phyloP scores from a whole-genome alignment of 257 asterid genomes.

The Petrea volubilis region DNA sequence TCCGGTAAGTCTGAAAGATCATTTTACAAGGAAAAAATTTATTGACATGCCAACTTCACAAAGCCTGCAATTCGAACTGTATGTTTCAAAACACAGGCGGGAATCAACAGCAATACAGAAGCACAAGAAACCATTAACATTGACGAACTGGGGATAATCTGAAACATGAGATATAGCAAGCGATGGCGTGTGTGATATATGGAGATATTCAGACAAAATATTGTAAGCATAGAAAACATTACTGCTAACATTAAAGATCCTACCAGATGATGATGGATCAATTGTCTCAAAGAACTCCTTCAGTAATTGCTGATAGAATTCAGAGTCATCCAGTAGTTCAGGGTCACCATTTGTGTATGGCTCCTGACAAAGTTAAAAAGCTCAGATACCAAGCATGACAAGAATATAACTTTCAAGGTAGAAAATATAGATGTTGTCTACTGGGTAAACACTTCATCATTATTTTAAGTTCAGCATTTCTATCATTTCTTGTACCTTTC shows the following conservation, averaged over 20 bases:
- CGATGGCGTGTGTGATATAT: conserved; percentile 1
- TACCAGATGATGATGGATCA: conserved; percentile 91
- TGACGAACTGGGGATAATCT: neutral
- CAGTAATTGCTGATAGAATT: conserved; percentile 81
- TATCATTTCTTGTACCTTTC: neutral
- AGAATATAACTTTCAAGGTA: neutral
- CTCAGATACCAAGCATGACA: neutral
- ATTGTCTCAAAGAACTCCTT: conserved; percentile 89
- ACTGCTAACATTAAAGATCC: neutral
- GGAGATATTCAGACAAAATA: neutral
- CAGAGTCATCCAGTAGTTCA: conserved; percentile 87
- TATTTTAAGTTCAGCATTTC: neutral
- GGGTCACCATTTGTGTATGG: conserved; percentile 60
- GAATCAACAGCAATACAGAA: neutral
- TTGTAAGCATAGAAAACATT: neutral
- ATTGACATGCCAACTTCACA: neutral
- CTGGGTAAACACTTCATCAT: neutral
- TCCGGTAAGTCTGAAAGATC: neutral
- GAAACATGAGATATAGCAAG: neutral
- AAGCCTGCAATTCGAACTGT: neutral
- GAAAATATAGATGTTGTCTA: neutral
- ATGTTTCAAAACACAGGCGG: neutral
- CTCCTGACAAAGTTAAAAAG: conserved; percentile 39
- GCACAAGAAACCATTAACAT: neutral
- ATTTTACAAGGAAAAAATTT: neutral